Evolutionary conservation across 2,329 filamentous ascomycete species (phyloP).

Genomic region (Aureobasidium lini): DNA sequence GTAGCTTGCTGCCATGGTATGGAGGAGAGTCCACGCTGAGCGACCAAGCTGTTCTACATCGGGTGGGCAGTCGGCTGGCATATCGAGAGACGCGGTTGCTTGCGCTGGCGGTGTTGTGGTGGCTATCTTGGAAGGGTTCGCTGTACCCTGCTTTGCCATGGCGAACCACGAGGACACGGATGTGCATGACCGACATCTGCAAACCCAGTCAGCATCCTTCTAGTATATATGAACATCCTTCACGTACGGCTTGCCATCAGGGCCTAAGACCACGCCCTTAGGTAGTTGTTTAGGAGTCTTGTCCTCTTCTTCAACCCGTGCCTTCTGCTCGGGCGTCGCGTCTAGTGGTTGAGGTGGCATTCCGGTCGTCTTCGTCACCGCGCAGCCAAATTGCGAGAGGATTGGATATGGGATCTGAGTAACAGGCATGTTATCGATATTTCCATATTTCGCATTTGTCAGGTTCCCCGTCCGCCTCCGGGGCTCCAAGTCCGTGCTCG

Average conservation of each 20-base stretch:
- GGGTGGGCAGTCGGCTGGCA: constrained; percentile 17
- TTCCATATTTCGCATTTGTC: constrained; percentile 15
- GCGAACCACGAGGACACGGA: constrained; percentile 53
- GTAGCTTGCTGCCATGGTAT: constrained; percentile 84
- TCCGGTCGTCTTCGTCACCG: constrained; percentile 30
- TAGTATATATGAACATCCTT: not conserved
- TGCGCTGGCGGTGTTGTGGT: constrained; percentile 28
- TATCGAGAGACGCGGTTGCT: constrained; percentile 14
- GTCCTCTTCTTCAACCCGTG: constrained; percentile 20
- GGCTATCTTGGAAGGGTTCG: constrained; percentile 23
- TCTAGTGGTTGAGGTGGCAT: constrained; percentile 31
- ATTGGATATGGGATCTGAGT: constrained; percentile 31
- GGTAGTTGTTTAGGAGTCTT: constrained; percentile 48
- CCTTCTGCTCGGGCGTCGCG: constrained; percentile 23
- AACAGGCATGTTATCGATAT: constrained; percentile 26
- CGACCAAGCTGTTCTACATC: constrained; percentile 80
- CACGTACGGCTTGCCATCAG: constrained; percentile 77
- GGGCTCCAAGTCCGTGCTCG: constrained; percentile 10
- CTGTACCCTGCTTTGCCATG: constrained; percentile 45
- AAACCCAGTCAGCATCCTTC: constrained; percentile 1
- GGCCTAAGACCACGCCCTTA: constrained; percentile 66
- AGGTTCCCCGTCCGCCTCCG: not conserved
- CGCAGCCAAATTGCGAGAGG: constrained; percentile 31
- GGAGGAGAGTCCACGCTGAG: constrained; percentile 86
- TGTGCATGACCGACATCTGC: constrained; percentile 64